Evolutionary conservation across 108 stramenopile species (phyloP).

Genomic region (Poteriospumella lacustris): DNA sequence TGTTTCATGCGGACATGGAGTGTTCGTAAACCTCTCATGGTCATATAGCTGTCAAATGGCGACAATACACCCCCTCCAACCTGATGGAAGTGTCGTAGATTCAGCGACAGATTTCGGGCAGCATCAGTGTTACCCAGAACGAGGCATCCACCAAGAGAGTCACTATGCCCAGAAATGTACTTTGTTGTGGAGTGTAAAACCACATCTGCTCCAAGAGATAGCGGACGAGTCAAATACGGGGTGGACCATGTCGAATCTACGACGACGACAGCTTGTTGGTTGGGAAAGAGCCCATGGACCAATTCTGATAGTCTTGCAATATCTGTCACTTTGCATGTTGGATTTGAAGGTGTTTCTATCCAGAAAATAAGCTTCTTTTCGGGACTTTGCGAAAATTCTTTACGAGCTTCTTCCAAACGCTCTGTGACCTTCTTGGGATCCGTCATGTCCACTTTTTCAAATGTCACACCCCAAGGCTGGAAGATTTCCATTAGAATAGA

Average conservation of each 20-base stretch:
- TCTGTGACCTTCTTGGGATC: not conserved
- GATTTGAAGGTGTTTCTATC: slow-evolving; percentile 1
- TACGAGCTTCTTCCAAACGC: not conserved
- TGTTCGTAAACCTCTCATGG: slow-evolving; percentile 11
- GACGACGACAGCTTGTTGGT: not conserved
- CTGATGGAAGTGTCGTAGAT: not conserved
- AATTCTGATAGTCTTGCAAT: not conserved
- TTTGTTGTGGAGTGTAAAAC: not conserved
- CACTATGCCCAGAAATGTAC: not conserved
- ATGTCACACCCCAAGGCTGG: not conserved
- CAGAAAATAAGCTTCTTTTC: not conserved
- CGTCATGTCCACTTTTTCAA: slow-evolving; percentile 24
- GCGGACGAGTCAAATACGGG: not conserved
- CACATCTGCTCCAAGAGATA: slow-evolving; percentile 15
- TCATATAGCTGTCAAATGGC: slow-evolving; percentile 18
- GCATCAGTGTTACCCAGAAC: not conserved
- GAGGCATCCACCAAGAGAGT: not conserved
- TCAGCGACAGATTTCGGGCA: not conserved
- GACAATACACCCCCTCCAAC: not conserved
- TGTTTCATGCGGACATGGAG: slow-evolving; percentile 4
- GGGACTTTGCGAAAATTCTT: too few relatives aligned
- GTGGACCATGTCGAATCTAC: slow-evolving; percentile 26
- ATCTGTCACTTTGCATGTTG: slow-evolving; percentile 10
- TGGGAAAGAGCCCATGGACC: not conserved
- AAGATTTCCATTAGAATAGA: not conserved